These are phyloP conservation scores for Fraxinus baroniana DNA, from an alignment of 305 asterid genomes.

Conservation along the genomic window DNA sequence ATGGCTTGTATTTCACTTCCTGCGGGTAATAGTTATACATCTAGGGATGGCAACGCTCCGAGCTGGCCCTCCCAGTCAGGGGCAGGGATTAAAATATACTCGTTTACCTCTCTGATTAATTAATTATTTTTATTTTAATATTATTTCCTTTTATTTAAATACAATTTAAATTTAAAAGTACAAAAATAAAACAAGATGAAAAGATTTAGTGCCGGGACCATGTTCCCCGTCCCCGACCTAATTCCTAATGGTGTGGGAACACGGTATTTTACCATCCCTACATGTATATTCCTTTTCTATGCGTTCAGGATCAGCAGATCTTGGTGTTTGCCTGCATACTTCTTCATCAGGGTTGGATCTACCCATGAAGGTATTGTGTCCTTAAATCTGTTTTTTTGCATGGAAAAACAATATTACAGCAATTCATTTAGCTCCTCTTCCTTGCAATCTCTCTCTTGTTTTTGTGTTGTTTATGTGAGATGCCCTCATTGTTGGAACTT, in stretches of 20 bases:
- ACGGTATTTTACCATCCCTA: background rate
- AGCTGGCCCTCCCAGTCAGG: background rate
- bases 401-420: background rate
- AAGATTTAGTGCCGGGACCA: background rate
- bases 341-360: slow-evolving; percentile 95
- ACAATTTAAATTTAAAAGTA: no score
- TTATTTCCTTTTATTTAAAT: background rate
- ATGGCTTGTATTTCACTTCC: slow-evolving; percentile 1
- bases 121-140: no score
- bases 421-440: background rate
- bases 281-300: slow-evolving; percentile 24
- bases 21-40: background rate
- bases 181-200: background rate
- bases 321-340: slow-evolving; percentile 92
- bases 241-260: background rate
- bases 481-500: slow-evolving; percentile 7
- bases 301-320: slow-evolving; percentile 80
- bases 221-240: background rate
- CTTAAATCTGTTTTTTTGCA: slow-evolving; percentile 1
- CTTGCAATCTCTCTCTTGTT: background rate
- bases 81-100: background rate
- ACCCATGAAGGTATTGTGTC: slow-evolving; percentile 78
- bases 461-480: background rate
- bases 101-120: background rate
- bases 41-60: background rate